These are phyloP conservation scores for Aspergillus wentii DNA, from an alignment of 495 filamentous ascomycete species.

Conservation along the genomic window DNA sequence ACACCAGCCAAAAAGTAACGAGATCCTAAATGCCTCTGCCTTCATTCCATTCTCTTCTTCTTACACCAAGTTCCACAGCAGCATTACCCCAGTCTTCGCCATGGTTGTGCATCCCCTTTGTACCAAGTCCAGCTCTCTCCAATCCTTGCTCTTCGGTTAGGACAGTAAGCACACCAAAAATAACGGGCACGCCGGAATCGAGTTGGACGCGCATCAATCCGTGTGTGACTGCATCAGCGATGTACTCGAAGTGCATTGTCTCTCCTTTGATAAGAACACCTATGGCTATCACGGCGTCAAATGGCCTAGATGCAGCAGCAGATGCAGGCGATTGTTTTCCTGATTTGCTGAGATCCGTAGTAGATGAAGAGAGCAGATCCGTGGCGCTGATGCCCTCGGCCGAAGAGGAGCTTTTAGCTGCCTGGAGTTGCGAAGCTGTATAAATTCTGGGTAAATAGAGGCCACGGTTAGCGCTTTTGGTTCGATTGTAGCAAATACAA, in stretches of 20 bases:
- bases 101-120: constrained; percentile 64
- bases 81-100: constrained; percentile 82
- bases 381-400: constrained; percentile 60
- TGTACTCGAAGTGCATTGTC: constrained; percentile 99
- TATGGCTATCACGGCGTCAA: constrained; percentile 92
- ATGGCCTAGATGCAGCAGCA: constrained; percentile 46
- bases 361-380: constrained; percentile 71
- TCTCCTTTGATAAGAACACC: constrained; percentile 96
- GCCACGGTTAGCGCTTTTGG: neutral
- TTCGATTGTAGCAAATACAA: neutral
- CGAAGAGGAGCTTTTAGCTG: constrained; percentile 49
- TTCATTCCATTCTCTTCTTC: constrained; percentile 41
- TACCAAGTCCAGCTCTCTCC: constrained; percentile 73
- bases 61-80: constrained; percentile 47
- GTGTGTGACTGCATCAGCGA: constrained; percentile 82
- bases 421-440: constrained; percentile 81
- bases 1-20: too few relatives aligned
- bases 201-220: constrained; percentile 93
- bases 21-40: constrained; percentile 34
- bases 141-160: constrained; percentile 82
- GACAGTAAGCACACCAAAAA: constrained; percentile 90
- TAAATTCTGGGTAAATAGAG: constrained; percentile 58
- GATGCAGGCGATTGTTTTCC: constrained; percentile 24
- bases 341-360: constrained; percentile 52
- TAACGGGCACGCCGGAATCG: constrained; percentile 79